phyloP scores from a whole-genome alignment of 345 rosid species.

The Melaleuca quinquenervia region DNA sequence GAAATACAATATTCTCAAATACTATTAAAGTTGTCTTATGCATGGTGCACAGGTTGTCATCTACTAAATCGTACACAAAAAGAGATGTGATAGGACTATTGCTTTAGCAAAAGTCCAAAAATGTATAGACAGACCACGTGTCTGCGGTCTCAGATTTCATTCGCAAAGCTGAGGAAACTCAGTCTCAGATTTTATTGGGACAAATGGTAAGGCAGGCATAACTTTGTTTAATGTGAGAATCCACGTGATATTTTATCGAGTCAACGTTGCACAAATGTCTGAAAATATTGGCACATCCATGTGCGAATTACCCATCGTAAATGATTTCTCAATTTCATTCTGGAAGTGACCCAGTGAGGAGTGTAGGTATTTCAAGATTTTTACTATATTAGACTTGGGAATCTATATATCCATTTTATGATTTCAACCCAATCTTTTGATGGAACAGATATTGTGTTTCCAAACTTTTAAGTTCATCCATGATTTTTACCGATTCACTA shows the following conservation, averaged over 20 bases:
- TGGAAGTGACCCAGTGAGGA: not conserved
- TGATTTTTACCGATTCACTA: too few species aligned
- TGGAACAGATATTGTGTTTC: too few species aligned
- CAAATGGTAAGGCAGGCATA: not conserved
- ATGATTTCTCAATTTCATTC: too few species aligned
- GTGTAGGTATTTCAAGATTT: not conserved
- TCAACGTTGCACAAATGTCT: not conserved
- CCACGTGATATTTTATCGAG: not conserved
- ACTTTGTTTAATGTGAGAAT: too few species aligned
- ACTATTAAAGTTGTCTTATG: not conserved
- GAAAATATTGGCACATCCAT: not conserved
- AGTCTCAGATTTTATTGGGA: not conserved
- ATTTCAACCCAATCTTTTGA: too few species aligned
- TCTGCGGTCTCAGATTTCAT: not conserved
- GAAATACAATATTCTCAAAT: not conserved
- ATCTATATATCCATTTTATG: too few species aligned
- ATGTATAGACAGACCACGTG: not conserved
- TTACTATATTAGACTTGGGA: not conserved
- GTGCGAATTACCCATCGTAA: accelerated
- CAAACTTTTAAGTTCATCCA: too few species aligned
- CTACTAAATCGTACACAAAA: not conserved
- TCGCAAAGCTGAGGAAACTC: not conserved
- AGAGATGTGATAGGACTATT: not conserved
- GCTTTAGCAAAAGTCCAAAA: not conserved
- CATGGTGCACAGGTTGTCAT: too few species aligned